Conservation (phyloP, 2,329 filamentous ascomycete species). For the Pestalotiopsis fici region DNA sequence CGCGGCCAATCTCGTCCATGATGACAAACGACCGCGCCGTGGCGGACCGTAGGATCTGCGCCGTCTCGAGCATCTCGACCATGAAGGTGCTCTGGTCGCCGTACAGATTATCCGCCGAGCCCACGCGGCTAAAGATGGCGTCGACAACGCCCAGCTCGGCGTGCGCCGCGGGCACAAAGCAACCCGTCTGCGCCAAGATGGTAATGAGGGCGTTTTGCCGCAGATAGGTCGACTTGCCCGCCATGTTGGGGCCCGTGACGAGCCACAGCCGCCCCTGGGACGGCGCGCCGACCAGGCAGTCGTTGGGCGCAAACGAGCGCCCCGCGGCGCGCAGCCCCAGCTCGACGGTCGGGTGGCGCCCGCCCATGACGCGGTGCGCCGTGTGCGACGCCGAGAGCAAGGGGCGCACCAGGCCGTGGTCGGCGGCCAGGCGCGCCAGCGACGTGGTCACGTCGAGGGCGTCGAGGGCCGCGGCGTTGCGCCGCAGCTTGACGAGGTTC, state of each 20-base stretch:
- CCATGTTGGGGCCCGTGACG: slow-evolving; percentile 94
- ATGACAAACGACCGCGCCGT: slow-evolving; percentile 87
- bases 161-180: slow-evolving; percentile 86
- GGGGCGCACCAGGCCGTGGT: slow-evolving; percentile 75
- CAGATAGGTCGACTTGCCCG: slow-evolving; percentile 92
- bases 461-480: slow-evolving; percentile 88
- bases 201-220: slow-evolving; percentile 95
- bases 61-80: slow-evolving; percentile 98
- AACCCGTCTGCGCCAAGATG: slow-evolving; percentile 89
- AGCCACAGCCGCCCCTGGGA: slow-evolving; percentile 66
- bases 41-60: slow-evolving; percentile 82
- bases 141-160: slow-evolving; percentile 91
- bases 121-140: slow-evolving; percentile 90
- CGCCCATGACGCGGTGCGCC: slow-evolving; percentile 76
- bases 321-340: slow-evolving; percentile 78
- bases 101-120: slow-evolving; percentile 94
- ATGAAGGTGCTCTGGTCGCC: slow-evolving; percentile 96
- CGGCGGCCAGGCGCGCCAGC: slow-evolving; percentile 76
- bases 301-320: slow-evolving; percentile 80
- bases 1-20: slow-evolving; percentile 97
- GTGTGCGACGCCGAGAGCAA: slow-evolving; percentile 52
- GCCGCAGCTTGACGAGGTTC: slow-evolving; percentile 82
- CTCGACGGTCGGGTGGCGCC: slow-evolving; percentile 91
- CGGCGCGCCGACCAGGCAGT: slow-evolving; percentile 75
- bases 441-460: slow-evolving; percentile 90